These are phyloP conservation scores for Dryadomyces quercivorus DNA, from an alignment of 2,329 filamentous ascomycete species.

Conservation along the genomic window DNA sequence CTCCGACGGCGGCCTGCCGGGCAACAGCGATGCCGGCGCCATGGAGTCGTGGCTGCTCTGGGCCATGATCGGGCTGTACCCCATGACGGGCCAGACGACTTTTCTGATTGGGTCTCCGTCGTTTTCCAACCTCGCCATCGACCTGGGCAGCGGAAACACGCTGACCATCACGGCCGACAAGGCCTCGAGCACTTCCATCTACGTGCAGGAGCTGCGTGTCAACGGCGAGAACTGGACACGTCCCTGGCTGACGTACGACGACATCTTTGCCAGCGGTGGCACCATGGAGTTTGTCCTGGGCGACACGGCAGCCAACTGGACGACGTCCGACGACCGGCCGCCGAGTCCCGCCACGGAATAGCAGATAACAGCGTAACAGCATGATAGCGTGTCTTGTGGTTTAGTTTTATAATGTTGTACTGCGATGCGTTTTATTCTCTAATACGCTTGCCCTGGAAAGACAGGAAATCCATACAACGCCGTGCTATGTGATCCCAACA, in stretches of 20 bases:
- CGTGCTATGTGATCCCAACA: neutral
- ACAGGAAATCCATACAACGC: neutral
- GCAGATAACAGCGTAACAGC: too few species aligned
- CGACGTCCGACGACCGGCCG: conserved; percentile 41
- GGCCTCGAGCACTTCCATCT: conserved; percentile 24
- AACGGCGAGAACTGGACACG: conserved; percentile 52
- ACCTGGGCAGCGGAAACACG: conserved; percentile 40
- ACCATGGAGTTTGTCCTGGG: conserved; percentile 55
- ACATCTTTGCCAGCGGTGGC: conserved; percentile 52
- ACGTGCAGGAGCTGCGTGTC: conserved; percentile 54
- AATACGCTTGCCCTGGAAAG: neutral
- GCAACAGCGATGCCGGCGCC: conserved; percentile 59
- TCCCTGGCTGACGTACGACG: conserved; percentile 53
- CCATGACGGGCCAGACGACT: conserved; percentile 54
- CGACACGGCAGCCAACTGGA: conserved; percentile 36
- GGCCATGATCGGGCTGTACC: conserved; percentile 58
- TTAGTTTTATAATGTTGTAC: neutral
- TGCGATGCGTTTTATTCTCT: neutral
- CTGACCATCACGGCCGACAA: conserved; percentile 37
- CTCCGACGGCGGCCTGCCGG: conserved; percentile 45
- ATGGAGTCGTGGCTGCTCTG: conserved; percentile 62
- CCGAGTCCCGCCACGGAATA: conserved; percentile 21
- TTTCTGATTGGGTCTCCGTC: conserved; percentile 54
- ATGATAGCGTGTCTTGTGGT: too few species aligned
- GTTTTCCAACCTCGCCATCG: conserved; percentile 47